These are phyloP conservation scores for Begonia peltatifolia DNA, from an alignment of 306 rosid genomes.

Conservation along the genomic window DNA sequence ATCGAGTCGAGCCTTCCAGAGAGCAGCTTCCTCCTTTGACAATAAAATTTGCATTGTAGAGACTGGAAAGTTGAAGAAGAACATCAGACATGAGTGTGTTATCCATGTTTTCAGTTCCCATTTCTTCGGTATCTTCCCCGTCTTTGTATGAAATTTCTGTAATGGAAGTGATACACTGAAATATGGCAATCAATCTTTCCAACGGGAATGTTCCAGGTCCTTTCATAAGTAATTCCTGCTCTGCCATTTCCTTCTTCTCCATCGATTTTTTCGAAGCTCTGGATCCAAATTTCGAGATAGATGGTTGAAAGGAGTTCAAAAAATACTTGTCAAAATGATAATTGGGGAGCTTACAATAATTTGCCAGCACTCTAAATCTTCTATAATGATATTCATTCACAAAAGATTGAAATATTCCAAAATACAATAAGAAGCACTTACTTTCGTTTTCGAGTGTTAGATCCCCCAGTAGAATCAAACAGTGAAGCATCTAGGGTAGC, in stretches of 20 bases:
- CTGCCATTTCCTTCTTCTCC: conserved; percentile 64
- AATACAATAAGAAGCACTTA: conserved; percentile 18
- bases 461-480: conserved; percentile 80
- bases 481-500: conserved; percentile 92
- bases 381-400: no score
- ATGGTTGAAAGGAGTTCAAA: no score
- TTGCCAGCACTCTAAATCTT: no score
- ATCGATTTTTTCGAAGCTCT: conserved; percentile 51
- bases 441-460: conserved; percentile 63
- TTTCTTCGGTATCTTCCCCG: conserved; percentile 23
- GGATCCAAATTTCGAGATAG: conserved; percentile 6
- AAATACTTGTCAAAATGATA: no score
- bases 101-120: conserved; percentile 28
- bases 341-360: no score
- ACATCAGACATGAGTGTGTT: conserved; percentile 65
- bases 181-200: conserved; percentile 89
- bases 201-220: conserved; percentile 94
- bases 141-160: conserved; percentile 44
- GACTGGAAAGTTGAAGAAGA: conserved; percentile 72
- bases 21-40: conserved; percentile 81
- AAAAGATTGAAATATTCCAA: no score
- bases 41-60: conserved; percentile 80
- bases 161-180: conserved; percentile 70
- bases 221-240: conserved; percentile 71
- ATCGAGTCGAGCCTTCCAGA: conserved; percentile 69